phyloP scores from a whole-genome alignment of 768 basidiomycete genomes.

The Amylocystis lapponica region DNA sequence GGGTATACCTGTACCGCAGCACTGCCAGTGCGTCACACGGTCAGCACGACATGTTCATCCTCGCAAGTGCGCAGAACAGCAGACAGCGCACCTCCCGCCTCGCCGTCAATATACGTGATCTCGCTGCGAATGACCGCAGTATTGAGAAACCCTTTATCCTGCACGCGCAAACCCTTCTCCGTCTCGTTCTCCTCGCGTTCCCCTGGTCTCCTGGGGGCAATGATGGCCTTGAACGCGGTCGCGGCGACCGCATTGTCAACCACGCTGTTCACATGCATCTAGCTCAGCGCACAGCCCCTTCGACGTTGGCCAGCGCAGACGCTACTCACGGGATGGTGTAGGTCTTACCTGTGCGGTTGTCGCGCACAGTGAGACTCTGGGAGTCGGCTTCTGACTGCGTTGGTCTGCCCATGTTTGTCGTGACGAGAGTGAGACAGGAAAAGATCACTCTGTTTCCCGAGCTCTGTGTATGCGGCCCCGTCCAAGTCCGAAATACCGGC shows the following conservation, averaged over 20 bases:
- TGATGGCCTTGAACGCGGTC: slow-evolving; percentile 74
- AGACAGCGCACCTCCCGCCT: slow-evolving; percentile 68
- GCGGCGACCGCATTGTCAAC: slow-evolving; percentile 75
- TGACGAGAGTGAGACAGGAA: too few species aligned
- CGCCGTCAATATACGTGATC: slow-evolving; percentile 91
- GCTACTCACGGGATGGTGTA: slow-evolving; percentile 70
- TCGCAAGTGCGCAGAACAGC: too few species aligned
- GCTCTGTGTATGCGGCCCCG: too few species aligned
- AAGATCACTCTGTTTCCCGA: too few species aligned
- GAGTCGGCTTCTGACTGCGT: slow-evolving; percentile 9
- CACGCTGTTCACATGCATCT: slow-evolving; percentile 66
- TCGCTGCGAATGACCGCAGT: slow-evolving; percentile 74
- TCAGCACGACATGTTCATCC: too few species aligned
- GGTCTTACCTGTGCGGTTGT: slow-evolving; percentile 81
- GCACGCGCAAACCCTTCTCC: slow-evolving; percentile 71
- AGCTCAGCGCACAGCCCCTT: neutral
- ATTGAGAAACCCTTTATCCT: slow-evolving; percentile 78
- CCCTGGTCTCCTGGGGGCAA: slow-evolving; percentile 46
- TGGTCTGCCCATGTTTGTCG: slow-evolving; percentile 18
- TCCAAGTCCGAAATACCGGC: too few species aligned
- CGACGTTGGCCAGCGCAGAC: neutral
- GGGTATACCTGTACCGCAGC: slow-evolving; percentile 62
- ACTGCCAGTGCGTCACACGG: too few species aligned
- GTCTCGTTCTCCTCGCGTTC: slow-evolving; percentile 82
- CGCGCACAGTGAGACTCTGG: slow-evolving; percentile 55